These are phyloP conservation scores for Coemansia sp. DNA, from an alignment of 192 early-diverging fungal genomes.

Conservation along the genomic window DNA sequence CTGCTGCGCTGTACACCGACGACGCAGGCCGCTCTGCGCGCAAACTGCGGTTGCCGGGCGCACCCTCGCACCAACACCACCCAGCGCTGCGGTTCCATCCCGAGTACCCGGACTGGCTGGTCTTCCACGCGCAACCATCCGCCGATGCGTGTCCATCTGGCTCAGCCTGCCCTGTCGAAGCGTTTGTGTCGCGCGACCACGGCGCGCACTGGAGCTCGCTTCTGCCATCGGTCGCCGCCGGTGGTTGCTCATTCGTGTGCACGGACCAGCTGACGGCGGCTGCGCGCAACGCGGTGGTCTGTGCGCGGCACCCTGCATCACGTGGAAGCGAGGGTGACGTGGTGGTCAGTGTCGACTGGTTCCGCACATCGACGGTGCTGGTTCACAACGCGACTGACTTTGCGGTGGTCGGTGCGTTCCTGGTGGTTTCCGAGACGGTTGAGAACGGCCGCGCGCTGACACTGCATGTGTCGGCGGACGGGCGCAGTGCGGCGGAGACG, in stretches of 20 bases:
- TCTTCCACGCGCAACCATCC: slow-evolving; percentile 67
- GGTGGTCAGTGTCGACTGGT: slow-evolving; percentile 62
- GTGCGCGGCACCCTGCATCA: slow-evolving; percentile 59
- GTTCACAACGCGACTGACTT: slow-evolving; percentile 77
- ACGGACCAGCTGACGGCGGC: slow-evolving; percentile 57
- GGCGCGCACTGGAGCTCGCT: slow-evolving; percentile 71
- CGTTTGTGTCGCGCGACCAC: slow-evolving; percentile 68
- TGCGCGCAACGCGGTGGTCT: slow-evolving; percentile 67
- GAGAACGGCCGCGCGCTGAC: slow-evolving; percentile 52
- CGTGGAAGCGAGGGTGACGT: slow-evolving; percentile 54
- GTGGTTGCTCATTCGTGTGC: slow-evolving; percentile 47
- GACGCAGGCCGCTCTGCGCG: slow-evolving; percentile 64
- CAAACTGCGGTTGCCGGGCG: slow-evolving; percentile 57
- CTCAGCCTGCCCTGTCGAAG: slow-evolving; percentile 67
- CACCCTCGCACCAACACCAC: slow-evolving; percentile 64
- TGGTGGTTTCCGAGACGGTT: slow-evolving; percentile 70
- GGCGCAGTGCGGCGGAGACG: slow-evolving; percentile 63
- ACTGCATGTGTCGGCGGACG: slow-evolving; percentile 74
- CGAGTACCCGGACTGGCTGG: slow-evolving; percentile 74
- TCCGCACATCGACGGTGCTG: slow-evolving; percentile 48
- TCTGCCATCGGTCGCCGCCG: slow-evolving; percentile 26
- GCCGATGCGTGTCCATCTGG: slow-evolving; percentile 49
- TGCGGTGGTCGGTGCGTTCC: slow-evolving; percentile 74
- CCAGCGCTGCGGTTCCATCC: slow-evolving; percentile 82
- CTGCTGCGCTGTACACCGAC: slow-evolving; percentile 58